phyloP scores from a whole-genome alignment of 2,329 filamentous ascomycete species.

The Exophiala dermatitidis region DNA sequence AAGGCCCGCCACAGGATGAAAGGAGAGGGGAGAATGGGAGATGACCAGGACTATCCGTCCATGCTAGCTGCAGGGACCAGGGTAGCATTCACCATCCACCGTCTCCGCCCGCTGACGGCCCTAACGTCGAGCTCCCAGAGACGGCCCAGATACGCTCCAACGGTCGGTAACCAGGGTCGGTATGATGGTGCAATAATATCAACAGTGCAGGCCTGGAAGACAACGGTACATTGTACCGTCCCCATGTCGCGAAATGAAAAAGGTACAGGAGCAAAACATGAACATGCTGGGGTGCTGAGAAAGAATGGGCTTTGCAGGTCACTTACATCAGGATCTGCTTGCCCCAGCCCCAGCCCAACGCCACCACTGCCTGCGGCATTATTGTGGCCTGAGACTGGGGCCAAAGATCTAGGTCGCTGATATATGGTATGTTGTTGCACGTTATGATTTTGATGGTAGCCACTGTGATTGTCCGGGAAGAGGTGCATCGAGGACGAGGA shows the following conservation, averaged over 20 bases:
- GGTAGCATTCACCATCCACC: slow-evolving; percentile 3
- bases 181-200: not conserved
- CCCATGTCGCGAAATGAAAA: not conserved
- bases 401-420: slow-evolving; percentile 5
- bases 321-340: slow-evolving; percentile 21
- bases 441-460: not conserved
- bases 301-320: not conserved
- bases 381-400: slow-evolving; percentile 5
- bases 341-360: slow-evolving; percentile 1
- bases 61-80: slow-evolving; percentile 8
- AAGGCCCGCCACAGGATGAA: slow-evolving; percentile 2
- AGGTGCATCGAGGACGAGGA: not conserved
- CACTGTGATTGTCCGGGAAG: slow-evolving; percentile 1
- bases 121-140: not conserved
- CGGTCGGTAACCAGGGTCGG: slow-evolving; percentile 11
- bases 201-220: not conserved
- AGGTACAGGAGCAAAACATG: not conserved
- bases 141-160: slow-evolving; percentile 22
- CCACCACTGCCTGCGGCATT: slow-evolving; percentile 3
- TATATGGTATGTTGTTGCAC: slow-evolving; percentile 1
- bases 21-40: slow-evolving; percentile 5
- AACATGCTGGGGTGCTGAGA: not conserved
- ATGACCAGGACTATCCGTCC: slow-evolving; percentile 7
- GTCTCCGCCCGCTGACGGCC: not conserved
- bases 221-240: not conserved